Base-by-base conservation (phyloP, 495 filamentous ascomycete species). In the Lindgomyces ingoldianus region DNA sequence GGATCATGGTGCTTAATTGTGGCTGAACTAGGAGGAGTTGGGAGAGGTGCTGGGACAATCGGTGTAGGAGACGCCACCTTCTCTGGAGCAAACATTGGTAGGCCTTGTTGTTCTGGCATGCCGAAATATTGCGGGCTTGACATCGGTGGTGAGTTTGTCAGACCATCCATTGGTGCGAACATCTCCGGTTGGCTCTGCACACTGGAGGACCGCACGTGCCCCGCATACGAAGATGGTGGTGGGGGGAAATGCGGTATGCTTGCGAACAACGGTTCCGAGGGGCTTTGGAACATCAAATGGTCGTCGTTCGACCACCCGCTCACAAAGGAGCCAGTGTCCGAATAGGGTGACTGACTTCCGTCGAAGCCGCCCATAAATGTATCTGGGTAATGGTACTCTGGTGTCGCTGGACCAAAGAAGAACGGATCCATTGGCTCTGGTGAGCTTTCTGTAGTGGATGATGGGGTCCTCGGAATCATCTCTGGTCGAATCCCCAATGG, bases 391-490 rank as follows among this genome's bases (percentile, higher is more conserved):
- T 62, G 67, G 26, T 61, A 65, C 36, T 70, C 67, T 6, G 67
- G 67, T 3, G 67, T 70, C 3, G 61, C 50, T 1, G 67, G 67
- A 14, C 62, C 67, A 36, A 57, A 65, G 50, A 70, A 62, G 62
- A 65, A 70, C 11, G 67, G 56, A 26, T 70, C 67, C 3, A 46
- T 46, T 22, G 67, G 67, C 53, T 70, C 67, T 22, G 67, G 67
- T 21, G 67, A 70, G 54, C 67, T 70, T 39, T 70, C 67, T 9
- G 39, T 48, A 29, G 51, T 63, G 21, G 45, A 60, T 3, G 67
- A 18, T 30, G 67, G 41, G 14, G 67, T 70, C 39, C 62, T 61
- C 12, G 67, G 62, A 22, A 64, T 61, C 62, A 65, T 70, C 10
- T 70, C 67, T 21, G 62, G 57, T 6, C 67, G 30, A 16, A 62